Percentiles rank a stretch among this genome's conserved stretches.
phyloP scores from a whole-genome alignment of 441 rosid species.

The Croton laevigatus region DNA sequence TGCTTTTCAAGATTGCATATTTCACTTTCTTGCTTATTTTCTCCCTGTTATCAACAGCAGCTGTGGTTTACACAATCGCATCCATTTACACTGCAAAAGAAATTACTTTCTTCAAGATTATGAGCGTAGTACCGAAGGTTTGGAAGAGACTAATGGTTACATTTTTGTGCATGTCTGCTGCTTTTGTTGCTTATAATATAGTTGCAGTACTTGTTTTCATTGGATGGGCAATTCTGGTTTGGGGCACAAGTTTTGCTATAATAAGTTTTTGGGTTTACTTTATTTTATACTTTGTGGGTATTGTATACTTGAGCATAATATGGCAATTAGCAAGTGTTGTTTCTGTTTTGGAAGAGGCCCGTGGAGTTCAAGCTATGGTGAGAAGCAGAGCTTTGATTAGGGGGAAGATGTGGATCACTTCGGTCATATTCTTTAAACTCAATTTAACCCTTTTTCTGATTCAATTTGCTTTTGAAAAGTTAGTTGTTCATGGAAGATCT shows the following conservation, averaged over 20 bases:
- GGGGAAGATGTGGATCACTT: slow-evolving; percentile 35
- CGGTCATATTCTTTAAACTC: slow-evolving; percentile 25
- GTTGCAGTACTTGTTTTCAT: not conserved
- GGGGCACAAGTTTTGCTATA: not conserved
- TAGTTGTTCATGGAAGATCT: slow-evolving; percentile 30
- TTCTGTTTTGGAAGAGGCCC: slow-evolving; percentile 49
- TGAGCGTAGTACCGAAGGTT: slow-evolving; percentile 55
- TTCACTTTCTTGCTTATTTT: slow-evolving; percentile 36
- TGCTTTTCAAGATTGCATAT: slow-evolving; percentile 36
- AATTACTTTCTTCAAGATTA: slow-evolving; percentile 35
- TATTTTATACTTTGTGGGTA: slow-evolving; percentile 21
- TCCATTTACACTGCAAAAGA: slow-evolving; percentile 38
- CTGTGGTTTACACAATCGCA: slow-evolving; percentile 57
- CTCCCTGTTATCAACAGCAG: slow-evolving; percentile 52
- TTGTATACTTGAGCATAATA: slow-evolving; percentile 34
- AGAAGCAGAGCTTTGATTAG: slow-evolving; percentile 38
- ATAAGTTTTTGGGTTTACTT: not conserved
- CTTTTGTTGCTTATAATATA: slow-evolving; percentile 27
- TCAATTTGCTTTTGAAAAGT: slow-evolving; percentile 18
- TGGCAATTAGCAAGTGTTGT: slow-evolving; percentile 57
- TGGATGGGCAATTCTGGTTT: not conserved
- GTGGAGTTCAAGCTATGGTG: slow-evolving; percentile 44
- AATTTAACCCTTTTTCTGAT: slow-evolving; percentile 7
- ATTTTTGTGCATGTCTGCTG: slow-evolving; percentile 32
- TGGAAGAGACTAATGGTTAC: slow-evolving; percentile 54